Evolutionary conservation across 305 asterid genomes (phyloP), one percentile per base, ranked within the genome.

Genomic region (Nicotiana rustica): DNA sequence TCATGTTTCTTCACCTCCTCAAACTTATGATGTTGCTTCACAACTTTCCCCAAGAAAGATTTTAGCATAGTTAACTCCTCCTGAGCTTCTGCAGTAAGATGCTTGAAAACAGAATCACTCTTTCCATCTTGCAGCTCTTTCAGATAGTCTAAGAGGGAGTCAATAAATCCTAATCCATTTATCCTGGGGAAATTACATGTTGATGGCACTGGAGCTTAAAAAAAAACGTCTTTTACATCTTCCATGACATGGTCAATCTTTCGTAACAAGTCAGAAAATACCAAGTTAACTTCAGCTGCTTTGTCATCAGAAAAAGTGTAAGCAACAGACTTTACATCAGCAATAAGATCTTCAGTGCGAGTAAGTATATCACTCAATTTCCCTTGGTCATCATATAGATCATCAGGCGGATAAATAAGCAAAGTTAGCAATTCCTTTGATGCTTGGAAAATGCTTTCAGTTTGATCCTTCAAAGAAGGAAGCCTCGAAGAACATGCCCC

Each of bases 91-190:
- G 18, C 47, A 73, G 71, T n/a, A 14, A 31, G 38, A 10, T 25
- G 61, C 17, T 44, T 61, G 9, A 14, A 62, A 19, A 41, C n/a
- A 15, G 64, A 59, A 44, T 18, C 31, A 31, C 61, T 9, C 0
- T 21, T 17, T 0, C 13, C 2, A 2, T 71, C 36, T 7, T 14
- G 18, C 62, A 31, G 29, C 49, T 82, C 66, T 49, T 71, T 47
- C 8, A 82, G 36, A 62, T 73, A 36, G 31, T 49, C 49, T 19
- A 71, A 38, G 21, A 82, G 6, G 70, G 62, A 71, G 75, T 41
- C 55, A 35, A 82, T n/a, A 70, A 19, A 71, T 29, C 66, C 65
- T 10, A 4, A 14, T 15, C 61, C 65, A 10, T 83, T 21, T 6
- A 61, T 77, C 79, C 31, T 14, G 2, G 81, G 78, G 9, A 66